Evolutionary conservation across 108 stramenopile genomes (phyloP).

Genomic region (Asterionellopsis glacialis): DNA sequence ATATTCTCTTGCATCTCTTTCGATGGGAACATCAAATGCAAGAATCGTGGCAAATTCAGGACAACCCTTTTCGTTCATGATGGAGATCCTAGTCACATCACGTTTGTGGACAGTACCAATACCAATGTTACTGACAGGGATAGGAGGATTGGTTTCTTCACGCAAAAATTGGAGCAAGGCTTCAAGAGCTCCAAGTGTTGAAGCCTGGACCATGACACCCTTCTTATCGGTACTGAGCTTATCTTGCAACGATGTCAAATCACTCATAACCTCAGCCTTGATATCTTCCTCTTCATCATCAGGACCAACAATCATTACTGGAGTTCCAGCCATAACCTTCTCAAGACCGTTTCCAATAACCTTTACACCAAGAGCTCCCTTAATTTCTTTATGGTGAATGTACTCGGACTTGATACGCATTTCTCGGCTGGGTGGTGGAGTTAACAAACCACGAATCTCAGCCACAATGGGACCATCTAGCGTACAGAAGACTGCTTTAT

Average conservation of each 20-base stretch:
- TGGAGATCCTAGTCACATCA: constrained; percentile 95
- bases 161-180: constrained; percentile 97
- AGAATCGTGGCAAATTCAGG: constrained; percentile 96
- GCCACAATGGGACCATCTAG: constrained; percentile 97
- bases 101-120: constrained; percentile 98
- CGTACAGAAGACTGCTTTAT: constrained; percentile 95
- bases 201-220: constrained; percentile 98
- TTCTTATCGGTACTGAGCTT: constrained; percentile 89
- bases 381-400: constrained; percentile 93
- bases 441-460: constrained; percentile 94
- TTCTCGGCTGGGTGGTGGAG: constrained; percentile 96
- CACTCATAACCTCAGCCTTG: constrained; percentile 96
- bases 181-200: constrained; percentile 97
- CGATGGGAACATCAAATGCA: constrained; percentile 96
- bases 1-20: constrained; percentile 86
- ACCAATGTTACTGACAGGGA: constrained; percentile 93
- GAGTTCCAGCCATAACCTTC: constrained; percentile 98
- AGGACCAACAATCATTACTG: constrained; percentile 90
- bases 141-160: constrained; percentile 95
- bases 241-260: constrained; percentile 79
- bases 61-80: constrained; percentile 97
- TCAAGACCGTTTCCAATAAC: constrained; percentile 92
- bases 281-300: constrained; percentile 98
- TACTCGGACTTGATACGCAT: constrained; percentile 97
- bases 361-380: constrained; percentile 98